Base-by-base conservation (phyloP, 306 rosid species). In the Vachellia collinsii region DNA sequence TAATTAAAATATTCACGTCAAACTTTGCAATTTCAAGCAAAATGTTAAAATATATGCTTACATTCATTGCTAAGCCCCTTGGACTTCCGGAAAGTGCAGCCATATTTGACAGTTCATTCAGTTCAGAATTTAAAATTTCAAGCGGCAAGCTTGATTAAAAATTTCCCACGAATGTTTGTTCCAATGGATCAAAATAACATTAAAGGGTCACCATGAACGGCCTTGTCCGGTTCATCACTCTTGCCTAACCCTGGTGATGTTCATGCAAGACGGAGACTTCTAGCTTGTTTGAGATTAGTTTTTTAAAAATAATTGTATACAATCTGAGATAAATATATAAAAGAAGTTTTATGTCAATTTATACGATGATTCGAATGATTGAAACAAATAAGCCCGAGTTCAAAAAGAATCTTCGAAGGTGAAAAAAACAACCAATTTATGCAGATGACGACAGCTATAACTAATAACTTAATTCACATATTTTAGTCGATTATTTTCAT, bases 141-240 rank as follows among this genome's bases (percentile, higher is more conserved):
- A 56, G 63, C 14, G 81, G 65, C 39, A 66, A 74, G 72, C 51
- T 53, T 56, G 47, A 20, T n/a, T 58, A 5, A 22, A 70, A 22
- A 59, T 59, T 59, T 14, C 34, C 3, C 66, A 4, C 14, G 17
- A 10, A 61, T 23, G 23, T 25, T 61, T 23, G 66, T 61, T 23
- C 38, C 13, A 10, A 29, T 61, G 36, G 65, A 23, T 22, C 65
- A 59, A 59, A 59, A 13, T 70, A 54, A 66, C 44, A 72, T 25
- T 29, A 80, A 74, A 67, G 8, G 51, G 39, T 20, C 72, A 29
- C 13, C 61, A 46, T 1, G 82, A 85, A 69, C 87, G 90, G 87
- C 86, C 19, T 22, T 51, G 75, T n/a, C 6, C 10, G 25, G 38
- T 39, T 71, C 17, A 34, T 22, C 39, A 70, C 48, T 42, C 50